Base-by-base conservation (phyloP, 2,329 filamentous ascomycete species). In the Chrysoporthe austroafricana region DNA sequence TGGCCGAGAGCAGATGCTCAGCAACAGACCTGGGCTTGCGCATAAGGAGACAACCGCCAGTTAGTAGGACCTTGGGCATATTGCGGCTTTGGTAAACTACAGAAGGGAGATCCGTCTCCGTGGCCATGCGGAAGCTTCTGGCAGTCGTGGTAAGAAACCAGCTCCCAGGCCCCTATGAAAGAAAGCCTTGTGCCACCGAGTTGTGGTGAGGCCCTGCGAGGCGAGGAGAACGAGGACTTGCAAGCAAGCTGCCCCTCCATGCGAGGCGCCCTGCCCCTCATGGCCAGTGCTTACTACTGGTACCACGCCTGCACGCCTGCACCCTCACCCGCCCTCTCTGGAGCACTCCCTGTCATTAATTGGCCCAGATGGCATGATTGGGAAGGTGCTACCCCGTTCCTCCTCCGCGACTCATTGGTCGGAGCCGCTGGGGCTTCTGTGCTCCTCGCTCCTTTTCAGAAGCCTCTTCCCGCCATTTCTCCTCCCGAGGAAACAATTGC, bases 371-470 rank as follows among this genome's bases (percentile, higher is more conserved):
- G 36, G 62, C 62, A 57, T 63, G 50, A 62, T 57, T 63, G 50
- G 60, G 62, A 56, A 63, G 62, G 50, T 56, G 21, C 26, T 61
- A 14, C 50, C 62, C 62, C 50, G 11, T 60, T 44, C 42, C 18
- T 57, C 14, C 50, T 39, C 62, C 39, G 18, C 39, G 21, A 8
- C 36, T 57, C 36, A 63, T 63, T 63, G 62, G 62, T 39, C 26
- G 42, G 42, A 46, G 21, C 59, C 21, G n/a, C 26, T 44, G 50
- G 32, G 34, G 48, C 39, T 57, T 46, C 39, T 54, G 14, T 56
- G 39, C 62, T 56, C 36, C 62, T 63, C 50, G 54, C 62, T 63
- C 62, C 62, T 63, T 63, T 63, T 63, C n/a, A 44, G 36, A 32
- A 44, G 32, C 39, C n/a, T 63, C 62, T 57, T 63, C 62, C 62